These are phyloP conservation scores for Mucor velutinosus DNA, from an alignment of 371 early-diverging fungal genomes.

Conservation along the genomic window DNA sequence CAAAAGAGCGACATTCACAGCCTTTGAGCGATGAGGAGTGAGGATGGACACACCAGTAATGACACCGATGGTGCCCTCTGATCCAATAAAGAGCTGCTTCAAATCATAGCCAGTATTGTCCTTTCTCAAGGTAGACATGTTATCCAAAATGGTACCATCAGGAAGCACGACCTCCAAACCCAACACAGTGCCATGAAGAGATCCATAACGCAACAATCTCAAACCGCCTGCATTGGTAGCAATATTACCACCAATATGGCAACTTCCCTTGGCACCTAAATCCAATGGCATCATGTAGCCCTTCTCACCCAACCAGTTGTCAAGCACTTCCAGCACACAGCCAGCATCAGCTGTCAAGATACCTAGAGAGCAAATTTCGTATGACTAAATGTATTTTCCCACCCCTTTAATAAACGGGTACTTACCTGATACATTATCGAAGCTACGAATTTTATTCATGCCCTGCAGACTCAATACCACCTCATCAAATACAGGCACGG, in stretches of 20 bases:
- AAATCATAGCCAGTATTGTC: slow-evolving; percentile 93
- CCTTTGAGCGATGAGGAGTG: slow-evolving; percentile 50
- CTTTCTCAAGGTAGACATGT: slow-evolving; percentile 74
- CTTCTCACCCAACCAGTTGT: slow-evolving; percentile 82
- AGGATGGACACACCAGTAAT: slow-evolving; percentile 83
- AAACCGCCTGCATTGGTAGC: slow-evolving; percentile 98
- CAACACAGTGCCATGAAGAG: slow-evolving; percentile 93
- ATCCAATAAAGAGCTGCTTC: slow-evolving; percentile 94
- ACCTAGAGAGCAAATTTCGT: slow-evolving; percentile 41
- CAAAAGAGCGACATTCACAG: slow-evolving; percentile 80
- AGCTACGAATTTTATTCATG: slow-evolving; percentile 81
- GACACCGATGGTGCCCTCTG: slow-evolving; percentile 92
- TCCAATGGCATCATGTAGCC: slow-evolving; percentile 95
- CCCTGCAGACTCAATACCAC: slow-evolving; percentile 78
- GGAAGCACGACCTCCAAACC: slow-evolving; percentile 84
- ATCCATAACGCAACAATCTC: slow-evolving; percentile 91
- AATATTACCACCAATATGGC: slow-evolving; percentile 98
- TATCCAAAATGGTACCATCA: slow-evolving; percentile 87
- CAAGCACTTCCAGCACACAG: slow-evolving; percentile 87
- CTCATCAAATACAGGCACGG: slow-evolving; percentile 95
- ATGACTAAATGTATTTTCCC: not conserved
- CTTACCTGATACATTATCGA: slow-evolving; percentile 84
- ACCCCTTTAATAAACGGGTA: not conserved
- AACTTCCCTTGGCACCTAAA: slow-evolving; percentile 91
- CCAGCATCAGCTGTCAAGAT: slow-evolving; percentile 91